phyloP scores from a whole-genome alignment of 305 asterid genomes.

The Solanum hybrid region DNA sequence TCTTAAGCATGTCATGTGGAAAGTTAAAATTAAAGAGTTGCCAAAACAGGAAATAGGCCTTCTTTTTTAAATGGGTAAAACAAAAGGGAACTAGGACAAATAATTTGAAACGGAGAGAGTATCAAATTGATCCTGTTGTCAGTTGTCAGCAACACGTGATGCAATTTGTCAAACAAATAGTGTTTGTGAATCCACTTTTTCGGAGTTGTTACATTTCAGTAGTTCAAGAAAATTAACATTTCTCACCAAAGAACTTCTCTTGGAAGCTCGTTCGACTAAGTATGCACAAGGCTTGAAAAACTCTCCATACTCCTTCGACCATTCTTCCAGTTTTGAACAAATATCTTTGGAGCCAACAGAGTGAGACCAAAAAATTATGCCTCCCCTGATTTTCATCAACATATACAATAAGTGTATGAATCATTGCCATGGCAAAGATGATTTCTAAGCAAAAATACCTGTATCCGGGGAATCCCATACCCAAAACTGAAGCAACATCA shows the following conservation, averaged over 20 bases:
- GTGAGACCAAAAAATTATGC: slow-evolving; percentile 89
- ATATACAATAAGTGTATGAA: background rate
- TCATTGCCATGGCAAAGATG: background rate
- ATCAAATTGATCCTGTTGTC: background rate
- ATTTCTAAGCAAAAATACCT: slow-evolving; percentile 30
- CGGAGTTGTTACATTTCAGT: background rate
- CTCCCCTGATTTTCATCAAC: slow-evolving; percentile 51
- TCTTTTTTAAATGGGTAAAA: background rate
- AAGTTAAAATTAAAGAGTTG: background rate
- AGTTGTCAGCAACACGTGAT: background rate
- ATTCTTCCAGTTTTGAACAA: slow-evolving; percentile 66
- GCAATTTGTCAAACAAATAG: background rate
- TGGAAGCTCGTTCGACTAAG: slow-evolving; percentile 73
- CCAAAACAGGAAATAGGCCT: background rate
- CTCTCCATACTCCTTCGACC: slow-evolving; percentile 62
- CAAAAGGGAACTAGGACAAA: background rate
- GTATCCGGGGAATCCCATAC: slow-evolving; percentile 98
- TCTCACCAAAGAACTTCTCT: slow-evolving; percentile 74
- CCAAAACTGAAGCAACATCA: slow-evolving; percentile 87
- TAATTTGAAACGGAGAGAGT: background rate
- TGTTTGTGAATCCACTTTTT: background rate
- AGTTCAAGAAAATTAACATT: background rate
- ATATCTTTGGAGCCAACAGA: slow-evolving; percentile 72
- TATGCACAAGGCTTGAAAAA: slow-evolving; percentile 89
- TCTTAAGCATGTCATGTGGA: background rate